Percentiles rank a stretch among this genome's conserved stretches.
Conservation (phyloP, 768 basidiomycete genomes). For the Tylopilus sp. region DNA sequence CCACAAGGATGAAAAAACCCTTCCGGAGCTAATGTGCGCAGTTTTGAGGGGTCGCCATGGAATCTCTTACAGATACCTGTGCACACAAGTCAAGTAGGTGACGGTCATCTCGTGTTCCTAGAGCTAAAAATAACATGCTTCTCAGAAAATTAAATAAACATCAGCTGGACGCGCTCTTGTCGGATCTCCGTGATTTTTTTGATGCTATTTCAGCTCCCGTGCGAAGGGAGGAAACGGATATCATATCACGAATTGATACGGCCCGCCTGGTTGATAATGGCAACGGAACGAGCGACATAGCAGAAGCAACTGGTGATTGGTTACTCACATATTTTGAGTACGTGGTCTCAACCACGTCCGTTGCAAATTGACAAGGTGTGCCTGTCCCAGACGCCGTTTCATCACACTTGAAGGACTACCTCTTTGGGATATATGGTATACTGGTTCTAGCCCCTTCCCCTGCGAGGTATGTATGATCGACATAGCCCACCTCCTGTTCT, state of each 20-base stretch:
- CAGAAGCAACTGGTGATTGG: slow-evolving; percentile 43
- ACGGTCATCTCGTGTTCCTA: not conserved
- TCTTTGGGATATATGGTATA: slow-evolving; percentile 76
- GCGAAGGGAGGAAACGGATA: slow-evolving; percentile 33
- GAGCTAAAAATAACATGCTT: slow-evolving; percentile 16
- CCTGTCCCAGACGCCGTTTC: slow-evolving; percentile 37
- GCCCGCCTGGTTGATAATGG: slow-evolving; percentile 20
- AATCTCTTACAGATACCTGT: slow-evolving; percentile 44
- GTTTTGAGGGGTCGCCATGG: slow-evolving; percentile 43
- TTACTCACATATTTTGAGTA: slow-evolving; percentile 49
- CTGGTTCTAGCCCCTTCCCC: slow-evolving; percentile 59
- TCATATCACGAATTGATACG: slow-evolving; percentile 23
- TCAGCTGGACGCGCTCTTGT: slow-evolving; percentile 38
- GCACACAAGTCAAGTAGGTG: slow-evolving; percentile 46
- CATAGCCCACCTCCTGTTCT: not conserved
- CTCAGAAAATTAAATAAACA: slow-evolving; percentile 40
- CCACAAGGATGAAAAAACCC: slow-evolving; percentile 35
- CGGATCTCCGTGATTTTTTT: slow-evolving; percentile 39
- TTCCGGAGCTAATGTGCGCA: slow-evolving; percentile 42
- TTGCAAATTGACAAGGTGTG: not conserved
- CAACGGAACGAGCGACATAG: slow-evolving; percentile 19
- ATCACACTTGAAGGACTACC: slow-evolving; percentile 45
- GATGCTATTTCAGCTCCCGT: slow-evolving; percentile 29
- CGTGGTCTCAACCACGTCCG: slow-evolving; percentile 10
- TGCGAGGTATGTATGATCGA: slow-evolving; percentile 57